Conservation (phyloP, 306 rosid genomes). For the Trichosanthes truncata region DNA sequence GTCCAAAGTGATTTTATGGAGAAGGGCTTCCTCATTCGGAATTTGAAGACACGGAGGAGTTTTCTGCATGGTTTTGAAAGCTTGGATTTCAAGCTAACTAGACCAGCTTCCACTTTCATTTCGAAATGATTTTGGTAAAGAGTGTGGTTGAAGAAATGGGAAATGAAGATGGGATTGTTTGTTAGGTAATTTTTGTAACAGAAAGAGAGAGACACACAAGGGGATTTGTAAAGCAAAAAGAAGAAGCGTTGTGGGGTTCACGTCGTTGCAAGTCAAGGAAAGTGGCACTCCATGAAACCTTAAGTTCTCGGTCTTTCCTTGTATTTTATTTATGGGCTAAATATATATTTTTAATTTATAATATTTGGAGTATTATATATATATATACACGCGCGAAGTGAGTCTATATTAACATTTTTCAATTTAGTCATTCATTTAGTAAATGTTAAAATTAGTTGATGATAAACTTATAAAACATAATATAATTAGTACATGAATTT, state of each 20-base stretch:
- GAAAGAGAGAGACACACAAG: background rate
- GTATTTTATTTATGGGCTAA: no score
- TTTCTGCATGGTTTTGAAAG: conserved; percentile 53
- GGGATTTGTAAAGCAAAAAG: background rate
- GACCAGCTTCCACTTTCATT: conserved; percentile 54
- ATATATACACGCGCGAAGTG: no score
- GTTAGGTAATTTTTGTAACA: background rate
- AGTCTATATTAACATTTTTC: no score
- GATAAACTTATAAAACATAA: no score
- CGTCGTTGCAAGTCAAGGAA: background rate
- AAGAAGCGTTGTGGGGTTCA: background rate
- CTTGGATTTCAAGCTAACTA: conserved; percentile 67
- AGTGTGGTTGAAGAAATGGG: conserved; percentile 30
- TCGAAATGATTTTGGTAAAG: conserved; percentile 15
- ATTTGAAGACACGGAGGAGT: conserved; percentile 34
- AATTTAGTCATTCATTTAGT: no score
- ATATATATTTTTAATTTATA: no score
- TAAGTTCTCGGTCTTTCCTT: background rate
- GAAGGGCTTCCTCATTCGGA: conserved; percentile 43
- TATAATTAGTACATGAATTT: no score
- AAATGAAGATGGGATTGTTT: background rate
- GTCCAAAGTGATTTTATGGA: conserved; percentile 28
- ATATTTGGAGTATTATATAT: no score
- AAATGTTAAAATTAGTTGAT: no score
- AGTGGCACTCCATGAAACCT: background rate